phyloP scores from a whole-genome alignment of 1,284 basidiomycete species.

The Leucoagaricus sp. region DNA sequence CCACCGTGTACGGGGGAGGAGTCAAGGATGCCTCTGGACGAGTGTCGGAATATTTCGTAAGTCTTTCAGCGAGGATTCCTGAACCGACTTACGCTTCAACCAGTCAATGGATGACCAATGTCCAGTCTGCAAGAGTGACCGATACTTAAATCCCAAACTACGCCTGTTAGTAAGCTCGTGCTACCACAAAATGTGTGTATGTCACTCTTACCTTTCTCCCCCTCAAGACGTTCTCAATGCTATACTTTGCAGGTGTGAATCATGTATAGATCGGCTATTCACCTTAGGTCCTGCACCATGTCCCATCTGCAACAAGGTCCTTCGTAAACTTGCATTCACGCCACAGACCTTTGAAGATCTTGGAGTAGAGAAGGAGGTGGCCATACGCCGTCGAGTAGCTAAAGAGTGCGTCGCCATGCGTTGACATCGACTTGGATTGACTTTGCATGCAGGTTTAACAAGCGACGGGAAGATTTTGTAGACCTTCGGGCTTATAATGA shows the following conservation, averaged over 20 bases:
- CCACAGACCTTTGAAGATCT: slow-evolving; percentile 98
- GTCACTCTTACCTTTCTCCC: slow-evolving; percentile 9
- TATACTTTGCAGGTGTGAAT: slow-evolving; percentile 79
- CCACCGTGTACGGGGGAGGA: slow-evolving; percentile 73
- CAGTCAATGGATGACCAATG: slow-evolving; percentile 94
- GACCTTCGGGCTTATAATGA: slow-evolving; percentile 89
- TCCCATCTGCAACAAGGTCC: slow-evolving; percentile 88
- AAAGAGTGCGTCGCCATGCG: slow-evolving; percentile 60
- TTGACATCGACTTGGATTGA: background rate
- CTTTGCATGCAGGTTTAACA: slow-evolving; percentile 78
- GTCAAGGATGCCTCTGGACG: slow-evolving; percentile 82
- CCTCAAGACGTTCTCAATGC: slow-evolving; percentile 16
- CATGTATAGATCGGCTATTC: slow-evolving; percentile 96
- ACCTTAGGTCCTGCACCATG: slow-evolving; percentile 96
- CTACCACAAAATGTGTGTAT: slow-evolving; percentile 93
- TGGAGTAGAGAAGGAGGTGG: slow-evolving; percentile 95
- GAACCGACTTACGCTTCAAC: background rate
- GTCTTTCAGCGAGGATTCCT: slow-evolving; percentile 27
- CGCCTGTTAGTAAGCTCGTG: slow-evolving; percentile 94
- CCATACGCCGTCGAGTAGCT: slow-evolving; percentile 82
- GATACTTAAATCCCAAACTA: slow-evolving; percentile 94
- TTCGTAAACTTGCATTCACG: slow-evolving; percentile 92
- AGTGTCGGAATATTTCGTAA: slow-evolving; percentile 75
- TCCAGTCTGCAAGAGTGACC: slow-evolving; percentile 95
- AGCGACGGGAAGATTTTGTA: slow-evolving; percentile 87